Base-by-base conservation (phyloP, 768 basidiomycete species). In the Mycena indigotica region DNA sequence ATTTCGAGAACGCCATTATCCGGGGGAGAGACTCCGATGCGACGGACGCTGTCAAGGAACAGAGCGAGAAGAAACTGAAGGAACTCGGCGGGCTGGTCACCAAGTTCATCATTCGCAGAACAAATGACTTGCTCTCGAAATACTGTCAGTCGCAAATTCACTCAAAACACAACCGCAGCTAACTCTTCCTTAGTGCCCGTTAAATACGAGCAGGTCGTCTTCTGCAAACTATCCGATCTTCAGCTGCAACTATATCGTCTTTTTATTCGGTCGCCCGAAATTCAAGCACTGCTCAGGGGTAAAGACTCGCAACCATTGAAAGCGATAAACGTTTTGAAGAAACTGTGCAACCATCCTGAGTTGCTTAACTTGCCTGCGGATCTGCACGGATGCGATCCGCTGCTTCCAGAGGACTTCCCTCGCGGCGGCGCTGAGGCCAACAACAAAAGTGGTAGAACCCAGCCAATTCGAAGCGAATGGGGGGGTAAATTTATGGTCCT, bases 151-250 rank as follows among this genome's bases (percentile, higher is more conserved):
- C 16, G n/a, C 12, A 19, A 16, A 51, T 24, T 10, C 26, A 35
- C 24, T 53, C 46, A 41, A n/a, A 25, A 53, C 19, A n/a, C 13
- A 32, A 17, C 41, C 64, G 57, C 46, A 35, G 17, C 58, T 55
- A 46, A 63, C 54, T 54, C 6, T 12, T 24, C 48, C n/a, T 2
- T 66, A 98, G 96, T 99, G 26, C 97, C 97, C 8, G 93, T 99
- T 75, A 99, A 99, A 72, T 98, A 98, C 75, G 97, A 98, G 70
- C 94, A 98, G 58, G 91, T 98, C 59, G 95, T 98, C 0, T 98
- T 97, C 73, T 98, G 95, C 70, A 81, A 84, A 39, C 81, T 91
- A 3, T 93, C 92, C 2, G 79, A 87, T 16, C 86, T 97, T 64
- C 95, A 98, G 65, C 74, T 92, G 15, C 77, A 90, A 5, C 77